Evolutionary conservation across 345 rosid species (phyloP).

Genomic region (Melaleuca quinquenervia): DNA sequence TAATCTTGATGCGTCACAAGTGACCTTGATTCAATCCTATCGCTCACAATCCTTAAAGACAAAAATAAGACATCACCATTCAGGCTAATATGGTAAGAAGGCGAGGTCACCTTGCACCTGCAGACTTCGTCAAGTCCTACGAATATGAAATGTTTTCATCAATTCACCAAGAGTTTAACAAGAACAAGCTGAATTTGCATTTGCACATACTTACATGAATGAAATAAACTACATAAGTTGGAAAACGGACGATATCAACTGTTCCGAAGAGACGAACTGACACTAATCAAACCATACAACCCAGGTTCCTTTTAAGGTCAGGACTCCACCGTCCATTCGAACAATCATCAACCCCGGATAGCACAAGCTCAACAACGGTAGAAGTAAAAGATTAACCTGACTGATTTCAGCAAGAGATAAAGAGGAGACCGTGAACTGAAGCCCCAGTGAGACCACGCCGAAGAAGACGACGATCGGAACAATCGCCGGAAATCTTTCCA

Average conservation of each 20-base stretch:
- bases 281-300: not conserved
- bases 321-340: not conserved
- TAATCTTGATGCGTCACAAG: not conserved
- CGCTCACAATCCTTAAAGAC: not conserved
- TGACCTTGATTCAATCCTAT: not conserved
- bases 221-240: not conserved
- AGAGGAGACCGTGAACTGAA: not conserved
- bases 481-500: not conserved
- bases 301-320: not conserved
- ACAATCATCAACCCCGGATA: not conserved
- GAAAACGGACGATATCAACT: not conserved
- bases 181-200: not conserved
- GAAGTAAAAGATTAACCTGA: not conserved
- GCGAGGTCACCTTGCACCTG: conserved; percentile 25
- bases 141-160: not conserved
- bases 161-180: not conserved
- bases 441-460: not conserved
- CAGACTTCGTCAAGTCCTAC: conserved; percentile 26
- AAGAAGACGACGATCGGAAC: not conserved
- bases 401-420: not conserved
- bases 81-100: not conserved
- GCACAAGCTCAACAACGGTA: not conserved
- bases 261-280: not conserved
- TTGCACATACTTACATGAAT: not conserved
- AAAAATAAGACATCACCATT: not conserved